phyloP scores from a whole-genome alignment of 306 rosid genomes.

The Astragalus glycyphyllos region DNA sequence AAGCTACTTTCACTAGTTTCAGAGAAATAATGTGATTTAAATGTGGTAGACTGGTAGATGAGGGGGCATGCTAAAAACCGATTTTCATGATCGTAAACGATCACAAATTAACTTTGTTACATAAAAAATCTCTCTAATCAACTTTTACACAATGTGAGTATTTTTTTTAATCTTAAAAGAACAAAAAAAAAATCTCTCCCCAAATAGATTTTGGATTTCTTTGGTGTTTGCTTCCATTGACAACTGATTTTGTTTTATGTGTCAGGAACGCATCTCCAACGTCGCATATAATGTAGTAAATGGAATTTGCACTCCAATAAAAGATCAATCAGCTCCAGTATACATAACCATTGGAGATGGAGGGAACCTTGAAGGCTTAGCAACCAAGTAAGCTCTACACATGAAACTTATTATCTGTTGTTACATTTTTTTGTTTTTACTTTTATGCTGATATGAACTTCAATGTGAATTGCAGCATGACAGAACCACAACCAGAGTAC shows the following conservation, averaged over 20 bases:
- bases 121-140: too few species aligned
- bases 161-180: too few species aligned
- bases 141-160: too few species aligned
- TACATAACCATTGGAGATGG: conserved; percentile 94
- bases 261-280: conserved; percentile 85
- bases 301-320: conserved; percentile 70
- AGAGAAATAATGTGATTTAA: too few species aligned
- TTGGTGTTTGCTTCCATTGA: neutral
- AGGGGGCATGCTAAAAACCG: too few species aligned
- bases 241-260: conserved; percentile 12
- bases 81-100: too few species aligned
- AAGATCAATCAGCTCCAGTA: conserved; percentile 82
- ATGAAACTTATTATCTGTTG: neutral
- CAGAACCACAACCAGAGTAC: conserved; percentile 81
- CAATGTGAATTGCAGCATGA: conserved; percentile 63
- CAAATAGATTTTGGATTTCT: neutral
- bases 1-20: too few species aligned
- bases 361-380: conserved; percentile 90
- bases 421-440: neutral
- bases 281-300: conserved; percentile 69
- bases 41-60: too few species aligned
- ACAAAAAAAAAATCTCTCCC: too few species aligned
- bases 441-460: conserved; percentile 6
- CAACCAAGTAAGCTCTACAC: conserved; percentile 77
- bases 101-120: too few species aligned